Percentiles rank a stretch among this genome's conserved stretches.
Conservation (phyloP, 345 rosid genomes). For the Lepidium africanum region DNA sequence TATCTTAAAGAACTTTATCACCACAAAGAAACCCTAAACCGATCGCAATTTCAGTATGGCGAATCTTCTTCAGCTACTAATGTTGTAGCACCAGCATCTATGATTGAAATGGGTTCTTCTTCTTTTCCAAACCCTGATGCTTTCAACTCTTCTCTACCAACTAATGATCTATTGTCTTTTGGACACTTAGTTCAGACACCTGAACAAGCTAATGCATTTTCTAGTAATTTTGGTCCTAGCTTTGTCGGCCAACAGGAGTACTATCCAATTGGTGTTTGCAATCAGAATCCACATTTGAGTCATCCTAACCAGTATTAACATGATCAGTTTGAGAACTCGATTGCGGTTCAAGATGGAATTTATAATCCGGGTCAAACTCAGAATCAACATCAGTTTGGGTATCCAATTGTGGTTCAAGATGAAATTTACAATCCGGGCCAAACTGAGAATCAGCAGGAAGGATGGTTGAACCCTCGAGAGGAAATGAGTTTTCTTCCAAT, state of each 20-base stretch:
- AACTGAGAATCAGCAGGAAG: not conserved
- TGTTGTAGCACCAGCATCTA: not conserved
- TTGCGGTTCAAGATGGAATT: not conserved
- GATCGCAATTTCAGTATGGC: not conserved
- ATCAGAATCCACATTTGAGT: not conserved
- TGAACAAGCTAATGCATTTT: not conserved
- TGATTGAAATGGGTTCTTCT: slow-evolving; percentile 2
- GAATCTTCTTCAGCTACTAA: slow-evolving; percentile 9
- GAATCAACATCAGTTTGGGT: not conserved
- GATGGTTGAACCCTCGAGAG: not conserved
- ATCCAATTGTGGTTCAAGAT: not conserved
- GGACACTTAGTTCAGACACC: not conserved
- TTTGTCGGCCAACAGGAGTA: not conserved
- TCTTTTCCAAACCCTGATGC: not conserved
- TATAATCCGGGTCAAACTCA: not conserved
- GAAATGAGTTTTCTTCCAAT: not conserved
- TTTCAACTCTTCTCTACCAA: not conserved
- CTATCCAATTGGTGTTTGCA: not conserved
- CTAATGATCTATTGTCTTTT: not conserved
- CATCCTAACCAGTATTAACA: not conserved
- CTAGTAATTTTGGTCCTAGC: not conserved
- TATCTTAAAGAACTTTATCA: not conserved
- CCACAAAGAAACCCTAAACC: not conserved
- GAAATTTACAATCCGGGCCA: not conserved
- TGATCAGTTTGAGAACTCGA: not conserved